Percentiles rank a stretch among this genome's conserved stretches.
Evolutionary conservation across 257 asterid genomes (phyloP).

Genomic region (Penstemon newberryi): DNA sequence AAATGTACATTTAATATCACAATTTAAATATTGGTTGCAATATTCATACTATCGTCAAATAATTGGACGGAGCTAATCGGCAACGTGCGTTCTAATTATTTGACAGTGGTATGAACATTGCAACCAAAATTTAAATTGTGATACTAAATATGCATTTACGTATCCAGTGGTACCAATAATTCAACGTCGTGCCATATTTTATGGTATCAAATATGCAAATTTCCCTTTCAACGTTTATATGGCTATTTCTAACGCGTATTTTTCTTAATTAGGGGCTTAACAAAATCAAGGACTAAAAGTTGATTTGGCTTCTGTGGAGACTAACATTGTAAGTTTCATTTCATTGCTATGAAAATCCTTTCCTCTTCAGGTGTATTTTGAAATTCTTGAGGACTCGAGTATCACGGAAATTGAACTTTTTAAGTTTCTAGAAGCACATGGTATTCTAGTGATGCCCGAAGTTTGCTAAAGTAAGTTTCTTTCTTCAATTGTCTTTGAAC

Average conservation of each 20-base stretch:
- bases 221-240: not conserved
- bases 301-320: constrained; percentile 73
- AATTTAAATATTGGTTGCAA: no score
- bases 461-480: constrained; percentile 59
- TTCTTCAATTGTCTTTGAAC: constrained; percentile 16
- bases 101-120: no score
- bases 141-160: no score
- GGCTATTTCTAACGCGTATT: constrained; percentile 6
- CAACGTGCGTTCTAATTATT: no score
- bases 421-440: constrained; percentile 62
- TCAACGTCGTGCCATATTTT: no score
- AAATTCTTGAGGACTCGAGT: constrained; percentile 48
- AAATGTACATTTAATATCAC: no score
- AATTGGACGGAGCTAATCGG: no score
- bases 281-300: constrained; percentile 80
- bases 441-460: constrained; percentile 60
- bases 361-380: constrained; percentile 60
- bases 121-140: no score
- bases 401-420: constrained; percentile 51
- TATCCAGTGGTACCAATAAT: no score
- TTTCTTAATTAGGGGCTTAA: constrained; percentile 59
- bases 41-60: no score
- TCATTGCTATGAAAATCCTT: not conserved
- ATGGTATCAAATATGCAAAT: no score
- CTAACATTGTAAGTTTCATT: constrained; percentile 78